Base-by-base conservation (phyloP, 2,329 filamentous ascomycete species). In the Helotiales sp. region DNA sequence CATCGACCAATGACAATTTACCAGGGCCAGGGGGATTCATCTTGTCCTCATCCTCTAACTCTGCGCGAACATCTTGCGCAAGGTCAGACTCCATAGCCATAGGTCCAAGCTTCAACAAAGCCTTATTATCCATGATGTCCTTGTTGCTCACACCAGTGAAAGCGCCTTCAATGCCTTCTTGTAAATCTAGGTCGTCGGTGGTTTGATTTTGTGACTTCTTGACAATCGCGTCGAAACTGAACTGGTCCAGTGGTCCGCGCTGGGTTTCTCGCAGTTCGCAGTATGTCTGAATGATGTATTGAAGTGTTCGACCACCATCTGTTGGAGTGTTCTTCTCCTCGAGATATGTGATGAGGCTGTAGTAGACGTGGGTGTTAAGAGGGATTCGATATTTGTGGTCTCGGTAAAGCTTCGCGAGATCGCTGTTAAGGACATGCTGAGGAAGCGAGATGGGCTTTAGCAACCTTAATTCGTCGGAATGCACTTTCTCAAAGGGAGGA, bases 341-440 rank as follows among this genome's bases (percentile, higher is more conserved):
- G 0, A 99, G 79, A 66, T 93, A 96, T 66, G 92, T 89, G 69
- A 96, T 88, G 8, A 98, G 81, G 59, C 90, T 90, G 57, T 86
- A 87, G 57, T 90, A 92, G 0, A 92, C 87, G 66, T 93, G 88
- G 57, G 88, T 87, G 67, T 93, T 97, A n/a, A 99, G 77, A 0
- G 91, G 91, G 33, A 99, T 81, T 12, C 91, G 85, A 71, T 98
- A 99, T 72, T 91, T 95, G 78, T 93, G 93, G 55, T 86, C 84
- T 38, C 85, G 83, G 73, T 97, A 99, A 2, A 95, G 78, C 71
- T 89, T 90, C 6, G 90, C 88, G n/a, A 88, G 82, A 1, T 83
- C 73, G 69, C 95, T 96, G 58, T 91, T 87, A 36, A 85, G 79
- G 8, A 95, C 78, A 69, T 99, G 95, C 58, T 90, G 83, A 0